Base-by-base conservation (phyloP, 1,139 yeast genomes). In the Lodderomyces oxycetoniae region DNA sequence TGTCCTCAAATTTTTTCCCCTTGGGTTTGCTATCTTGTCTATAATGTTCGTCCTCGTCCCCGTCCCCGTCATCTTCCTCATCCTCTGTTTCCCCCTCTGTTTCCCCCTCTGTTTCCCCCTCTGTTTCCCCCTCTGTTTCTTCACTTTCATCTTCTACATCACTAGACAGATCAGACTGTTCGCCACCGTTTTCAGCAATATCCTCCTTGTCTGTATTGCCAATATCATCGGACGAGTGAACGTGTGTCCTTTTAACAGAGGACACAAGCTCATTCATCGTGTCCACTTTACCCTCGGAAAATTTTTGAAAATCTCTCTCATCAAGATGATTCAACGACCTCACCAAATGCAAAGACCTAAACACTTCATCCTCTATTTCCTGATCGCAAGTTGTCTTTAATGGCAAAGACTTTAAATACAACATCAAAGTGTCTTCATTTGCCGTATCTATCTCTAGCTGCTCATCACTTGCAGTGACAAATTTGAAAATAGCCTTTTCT, bases 291-390 rank as follows among this genome's bases (percentile, higher is more conserved):
- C 97, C 98, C 39, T 77, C 77, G 1, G 78, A 67, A 42, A 88
- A 86, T 48, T 82, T 80, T 36, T 80, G 81, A 45, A 87, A 88
- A 56, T 91, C 98, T 41, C 96, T 71, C 52, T 91, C 98, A 41
- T 83, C 91, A 42, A 83, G 61, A 43, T 79, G 77, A 46, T 80
- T 81, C 50, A 83, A 65, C 3, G 79, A 71, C 49, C 91, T 74
- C 9, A 91, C 91, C 50, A 93, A 73, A 58, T 91, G 95, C 32
- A 89, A 65, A 3, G 91, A 78, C 51, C 98, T 67, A 59, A 91
- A 93, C 7, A 91, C 79, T 36, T 86, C 95, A 56, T 91, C 97
- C 40, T 73, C 75, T 9, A 69, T 55, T 41, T 85, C 91, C 35
- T 43, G 44, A 5, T 43, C 44, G 27, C 56, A 51, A 9, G 71